Evolutionary conservation across 129 eudicot genomes (phyloP), one percentile per base, ranked within the genome.

Genomic region (Saposhnikovia divaricata): DNA sequence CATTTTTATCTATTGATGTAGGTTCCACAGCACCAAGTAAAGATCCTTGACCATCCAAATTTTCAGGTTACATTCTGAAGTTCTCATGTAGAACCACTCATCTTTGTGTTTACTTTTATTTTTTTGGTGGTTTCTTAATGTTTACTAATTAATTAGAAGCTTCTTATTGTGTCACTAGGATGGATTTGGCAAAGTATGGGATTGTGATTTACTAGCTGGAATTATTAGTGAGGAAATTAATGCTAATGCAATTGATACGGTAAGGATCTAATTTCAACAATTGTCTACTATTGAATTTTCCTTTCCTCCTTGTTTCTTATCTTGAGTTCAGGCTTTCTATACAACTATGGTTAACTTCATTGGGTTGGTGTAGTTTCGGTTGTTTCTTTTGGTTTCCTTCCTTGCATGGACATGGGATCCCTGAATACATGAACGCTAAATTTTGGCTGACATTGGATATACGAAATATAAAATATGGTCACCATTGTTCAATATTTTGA

Each of bases 131-230:
- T 31, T 31, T 31, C 34, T 31, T 31, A 31, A 1, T 31, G 34
- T 31, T 31, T 31, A 31, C 34, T 31, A 31, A 31, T 31, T 31
- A 31, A 31, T 31, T 31, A 16, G 25, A 76, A 40, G 74, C 47
- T 43, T 77, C 72, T 6, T 74, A 42, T 57, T 79, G 57, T 77
- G 12, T 84, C 80, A 57, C 65, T 81, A 93, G 98, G 98, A 93
- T 89, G 97, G 98, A 50, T 93, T 93, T 79, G 93, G 93, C 19
- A 87, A 87, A 77, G 79, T 83, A 50, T 93, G 98, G 98, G 82
- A 86, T 84, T 78, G 74, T 81, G 78, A 70, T 72, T 63, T 85
- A 55, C 78, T 93, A 77, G 85, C 97, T 61, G 77, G 83, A 72
- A 81, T 88, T 76, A 75, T 89, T 79, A 81, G 86, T 44, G 83